Evolutionary conservation across 495 filamentous ascomycete species (phyloP), one percentile per base, ranked within the genome.

Genomic region (Cetradonia linearis): DNA sequence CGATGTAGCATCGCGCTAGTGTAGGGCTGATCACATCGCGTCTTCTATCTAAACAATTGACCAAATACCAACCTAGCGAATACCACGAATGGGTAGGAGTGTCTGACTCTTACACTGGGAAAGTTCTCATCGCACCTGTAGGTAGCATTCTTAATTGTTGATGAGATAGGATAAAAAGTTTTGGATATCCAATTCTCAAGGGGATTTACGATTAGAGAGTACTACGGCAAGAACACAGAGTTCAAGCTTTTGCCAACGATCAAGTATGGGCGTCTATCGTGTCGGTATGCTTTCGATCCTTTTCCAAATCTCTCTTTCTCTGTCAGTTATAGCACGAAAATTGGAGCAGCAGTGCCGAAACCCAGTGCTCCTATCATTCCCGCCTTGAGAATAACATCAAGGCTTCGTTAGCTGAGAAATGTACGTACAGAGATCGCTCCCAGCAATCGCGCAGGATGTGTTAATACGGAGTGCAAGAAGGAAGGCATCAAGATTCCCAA

Each of bases 401-500:
- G n/a, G 5, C 7, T 55, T 31, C 18, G 20, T 46, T 28, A 36
- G 42, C 59, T 61, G 13, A 61, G 18, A 25, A 13, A 5, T 30
- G 2, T 3, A 38, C 18, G 37, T 10, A 50, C 65, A 92, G 88
- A 91, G 63, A 42, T 83, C 36, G 74, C 84, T n/a, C 58, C 69
- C 9, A 81, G 66, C 65, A 75, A 70, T 66, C 84, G 87, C 42
- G 86, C 88, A 59, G 80, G 75, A 60, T 93, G 88, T 72, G 74
- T 82, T 59, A 83, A 82, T 71, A 75, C 71, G 23, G 77, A 81
- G 61, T 92, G 88, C 76, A 87, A 87, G 67, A 73, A 83, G 1
- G 65, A 65, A 18, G 73, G 71, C 7, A 63, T 76, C 60, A 92
- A 93, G 69, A 89, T 96, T 66, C n/a, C 49, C 5, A 93, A 93